These are phyloP conservation scores for Metschnikowia proteae DNA, from an alignment of 805 yeast species.

Conservation along the genomic window DNA sequence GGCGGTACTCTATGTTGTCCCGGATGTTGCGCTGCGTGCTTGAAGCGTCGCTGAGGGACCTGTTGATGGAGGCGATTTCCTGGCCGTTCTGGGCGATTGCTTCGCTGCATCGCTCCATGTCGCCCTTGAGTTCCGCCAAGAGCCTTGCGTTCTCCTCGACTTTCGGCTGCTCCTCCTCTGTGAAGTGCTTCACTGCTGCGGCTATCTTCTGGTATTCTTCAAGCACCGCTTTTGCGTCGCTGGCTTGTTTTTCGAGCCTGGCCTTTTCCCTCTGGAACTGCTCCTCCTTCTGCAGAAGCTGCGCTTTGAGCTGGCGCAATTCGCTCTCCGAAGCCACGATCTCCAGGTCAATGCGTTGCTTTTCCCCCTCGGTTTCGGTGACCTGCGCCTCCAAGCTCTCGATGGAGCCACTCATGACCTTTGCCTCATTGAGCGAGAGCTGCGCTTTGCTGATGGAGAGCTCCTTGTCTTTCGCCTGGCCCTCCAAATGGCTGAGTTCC, in stretches of 20 bases:
- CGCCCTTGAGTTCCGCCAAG: not conserved
- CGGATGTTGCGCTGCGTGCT: conserved; percentile 59
- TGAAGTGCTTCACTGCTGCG: conserved; percentile 19
- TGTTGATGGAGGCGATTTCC: conserved; percentile 32
- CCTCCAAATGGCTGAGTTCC: conserved; percentile 46
- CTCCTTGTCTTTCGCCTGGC: conserved; percentile 49
- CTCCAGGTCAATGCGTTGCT: conserved; percentile 17
- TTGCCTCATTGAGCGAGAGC: conserved; percentile 42
- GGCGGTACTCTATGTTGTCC: conserved; percentile 59
- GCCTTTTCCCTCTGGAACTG: conserved; percentile 1
- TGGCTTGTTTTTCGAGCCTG: not conserved
- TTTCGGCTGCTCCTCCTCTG: conserved; percentile 17
- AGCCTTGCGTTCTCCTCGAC: conserved; percentile 22
- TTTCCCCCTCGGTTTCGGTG: conserved; percentile 25
- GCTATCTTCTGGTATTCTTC: conserved; percentile 6
- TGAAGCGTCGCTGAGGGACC: conserved; percentile 50
- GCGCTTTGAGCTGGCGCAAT: not conserved
- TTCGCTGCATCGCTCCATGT: conserved; percentile 10
- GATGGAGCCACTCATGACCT: conserved; percentile 20
- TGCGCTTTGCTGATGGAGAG: conserved; percentile 52
- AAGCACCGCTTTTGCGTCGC: not conserved
- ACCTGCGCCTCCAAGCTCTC: conserved; percentile 35
- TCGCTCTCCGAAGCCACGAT: conserved; percentile 5
- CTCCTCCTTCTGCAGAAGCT: conserved; percentile 6
- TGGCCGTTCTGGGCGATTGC: conserved; percentile 16